These are phyloP conservation scores for Escovopsis sp. DNA, from an alignment of 2,329 filamentous ascomycete genomes.

Conservation along the genomic window DNA sequence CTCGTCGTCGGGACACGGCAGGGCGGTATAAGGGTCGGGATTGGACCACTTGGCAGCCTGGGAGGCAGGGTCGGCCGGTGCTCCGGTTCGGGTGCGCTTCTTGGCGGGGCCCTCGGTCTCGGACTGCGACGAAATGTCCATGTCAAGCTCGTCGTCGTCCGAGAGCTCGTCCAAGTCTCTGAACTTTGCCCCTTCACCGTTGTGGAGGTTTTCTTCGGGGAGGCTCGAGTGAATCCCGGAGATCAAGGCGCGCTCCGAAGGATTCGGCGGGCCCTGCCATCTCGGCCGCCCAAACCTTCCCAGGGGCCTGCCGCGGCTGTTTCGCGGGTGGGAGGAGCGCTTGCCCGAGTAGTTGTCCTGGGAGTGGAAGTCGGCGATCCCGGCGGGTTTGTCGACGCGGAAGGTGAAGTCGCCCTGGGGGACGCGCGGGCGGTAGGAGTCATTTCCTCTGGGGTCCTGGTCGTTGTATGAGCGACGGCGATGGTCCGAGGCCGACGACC, in stretches of 20 bases:
- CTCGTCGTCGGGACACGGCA: conserved; percentile 65
- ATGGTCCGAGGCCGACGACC: conserved; percentile 8
- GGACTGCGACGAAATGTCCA: conserved; percentile 39
- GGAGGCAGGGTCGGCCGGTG: conserved; percentile 21
- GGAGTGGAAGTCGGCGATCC: conserved; percentile 24
- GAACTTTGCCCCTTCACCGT: conserved; percentile 34
- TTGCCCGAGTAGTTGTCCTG: conserved; percentile 8
- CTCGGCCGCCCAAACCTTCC: conserved; percentile 15
- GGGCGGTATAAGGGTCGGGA: conserved; percentile 79
- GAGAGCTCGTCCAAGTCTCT: conserved; percentile 42
- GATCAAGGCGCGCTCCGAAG: conserved; percentile 36
- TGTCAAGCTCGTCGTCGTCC: conserved; percentile 48
- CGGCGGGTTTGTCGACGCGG: conserved; percentile 35
- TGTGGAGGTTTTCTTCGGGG: conserved; percentile 31
- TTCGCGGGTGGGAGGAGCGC: conserved; percentile 9
- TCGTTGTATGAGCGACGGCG: conserved; percentile 10
- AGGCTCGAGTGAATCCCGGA: conserved; percentile 26
- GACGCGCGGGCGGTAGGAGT: conserved; percentile 17
- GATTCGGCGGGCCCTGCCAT: conserved; percentile 24
- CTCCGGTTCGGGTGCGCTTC: conserved; percentile 18
- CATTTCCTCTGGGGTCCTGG: conserved; percentile 8
- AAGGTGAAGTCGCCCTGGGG: conserved; percentile 42
- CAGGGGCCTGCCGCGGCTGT: conserved; percentile 12
- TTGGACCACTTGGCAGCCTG: conserved; percentile 78
- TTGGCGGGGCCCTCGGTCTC: conserved; percentile 26